Evolutionary conservation across 257 asterid species (phyloP).

Genomic region (Nicotiana benthamiana): DNA sequence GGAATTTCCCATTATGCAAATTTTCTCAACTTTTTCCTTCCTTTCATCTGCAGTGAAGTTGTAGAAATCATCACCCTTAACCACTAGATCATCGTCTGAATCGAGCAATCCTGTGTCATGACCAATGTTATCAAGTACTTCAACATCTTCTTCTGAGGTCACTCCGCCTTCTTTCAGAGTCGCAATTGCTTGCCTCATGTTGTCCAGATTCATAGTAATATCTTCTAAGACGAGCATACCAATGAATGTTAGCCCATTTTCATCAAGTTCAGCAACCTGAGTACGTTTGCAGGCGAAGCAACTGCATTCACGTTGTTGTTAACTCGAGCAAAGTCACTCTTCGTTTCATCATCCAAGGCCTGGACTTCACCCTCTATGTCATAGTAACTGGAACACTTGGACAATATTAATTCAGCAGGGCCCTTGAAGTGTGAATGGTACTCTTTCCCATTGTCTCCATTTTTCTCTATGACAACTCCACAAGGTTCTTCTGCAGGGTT

Average conservation of each 20-base stretch:
- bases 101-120: slow-evolving; percentile 7
- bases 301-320: slow-evolving; percentile 4
- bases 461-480: slow-evolving; percentile 10
- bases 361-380: not conserved
- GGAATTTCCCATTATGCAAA: slow-evolving; percentile 22
- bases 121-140: slow-evolving; percentile 12
- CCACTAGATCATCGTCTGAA: slow-evolving; percentile 4
- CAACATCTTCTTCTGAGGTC: slow-evolving; percentile 18
- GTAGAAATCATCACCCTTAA: slow-evolving; percentile 14
- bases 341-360: not conserved
- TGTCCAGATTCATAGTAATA: not conserved
- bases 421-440: slow-evolving; percentile 17
- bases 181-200: not conserved
- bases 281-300: slow-evolving; percentile 19
- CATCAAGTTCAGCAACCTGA: not conserved
- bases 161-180: slow-evolving; percentile 13
- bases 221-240: slow-evolving; percentile 15
- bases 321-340: not conserved
- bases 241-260: slow-evolving; percentile 8
- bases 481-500: slow-evolving; percentile 9
- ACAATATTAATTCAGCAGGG: slow-evolving; percentile 5
- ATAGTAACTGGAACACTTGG: slow-evolving; percentile 22
- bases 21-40: slow-evolving; percentile 2
- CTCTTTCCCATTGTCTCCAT: not conserved
- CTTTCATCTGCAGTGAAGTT: slow-evolving; percentile 7